These are phyloP conservation scores for Colletotrichum somersetense DNA, from an alignment of 2,329 filamentous ascomycete species.

Conservation along the genomic window DNA sequence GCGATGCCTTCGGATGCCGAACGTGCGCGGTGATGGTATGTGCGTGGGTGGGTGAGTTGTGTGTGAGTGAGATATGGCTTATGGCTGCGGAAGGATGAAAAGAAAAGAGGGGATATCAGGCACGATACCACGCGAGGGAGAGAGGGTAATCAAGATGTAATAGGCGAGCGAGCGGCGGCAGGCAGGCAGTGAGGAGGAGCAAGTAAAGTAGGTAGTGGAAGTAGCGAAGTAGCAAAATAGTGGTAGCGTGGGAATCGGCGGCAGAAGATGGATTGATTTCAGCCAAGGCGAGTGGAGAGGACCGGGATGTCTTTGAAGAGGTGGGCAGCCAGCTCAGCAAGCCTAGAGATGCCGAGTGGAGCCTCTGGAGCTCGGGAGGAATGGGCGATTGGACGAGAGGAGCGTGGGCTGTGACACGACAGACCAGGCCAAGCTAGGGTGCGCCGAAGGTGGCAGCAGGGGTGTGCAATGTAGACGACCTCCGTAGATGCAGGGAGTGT, in stretches of 20 bases:
- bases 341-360: constrained; percentile 42
- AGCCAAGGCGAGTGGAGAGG: constrained; percentile 39
- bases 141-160: constrained; percentile 40
- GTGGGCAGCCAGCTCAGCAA: constrained; percentile 42
- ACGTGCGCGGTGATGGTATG: constrained; percentile 10
- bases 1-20: constrained; percentile 7
- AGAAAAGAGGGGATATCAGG: constrained; percentile 42
- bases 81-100: constrained; percentile 36
- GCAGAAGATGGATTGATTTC: constrained; percentile 36
- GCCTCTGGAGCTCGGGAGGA: constrained; percentile 42
- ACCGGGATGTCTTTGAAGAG: constrained; percentile 37
- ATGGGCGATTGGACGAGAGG: constrained; percentile 50
- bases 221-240: constrained; percentile 18
- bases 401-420: constrained; percentile 50
- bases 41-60: background rate
- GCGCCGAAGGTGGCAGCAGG: constrained; percentile 41
- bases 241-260: constrained; percentile 31
- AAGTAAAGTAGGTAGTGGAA: constrained; percentile 12
- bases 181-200: constrained; percentile 13
- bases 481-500: constrained; percentile 37
- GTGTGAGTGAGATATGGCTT: constrained; percentile 22
- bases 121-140: constrained; percentile 39
- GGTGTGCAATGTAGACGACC: constrained; percentile 36
- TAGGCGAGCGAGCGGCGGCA: constrained; percentile 32
- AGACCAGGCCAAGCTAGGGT: constrained; percentile 39